Percentiles rank a stretch among this genome's conserved stretches.
Conservation (phyloP, 495 filamentous ascomycete species). For the Lophium mytilinum region DNA sequence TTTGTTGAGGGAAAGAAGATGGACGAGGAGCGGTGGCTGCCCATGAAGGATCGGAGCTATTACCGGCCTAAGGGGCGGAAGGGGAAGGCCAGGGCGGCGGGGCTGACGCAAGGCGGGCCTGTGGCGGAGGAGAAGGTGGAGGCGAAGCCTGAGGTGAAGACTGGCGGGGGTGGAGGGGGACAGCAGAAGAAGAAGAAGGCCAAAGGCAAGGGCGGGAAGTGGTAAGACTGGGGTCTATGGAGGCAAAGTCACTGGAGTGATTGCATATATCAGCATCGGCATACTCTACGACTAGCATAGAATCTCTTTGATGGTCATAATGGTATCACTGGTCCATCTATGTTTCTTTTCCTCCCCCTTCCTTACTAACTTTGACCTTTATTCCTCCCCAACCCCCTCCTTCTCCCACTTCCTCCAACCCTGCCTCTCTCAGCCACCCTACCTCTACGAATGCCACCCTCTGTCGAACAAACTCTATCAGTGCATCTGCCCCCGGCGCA, state of each 20-base stretch:
- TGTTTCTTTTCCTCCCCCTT: not conserved
- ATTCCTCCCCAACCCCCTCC: not conserved
- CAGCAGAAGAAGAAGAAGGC: slow-evolving; percentile 22
- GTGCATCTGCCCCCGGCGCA: slow-evolving; percentile 40
- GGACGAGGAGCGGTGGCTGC: slow-evolving; percentile 90
- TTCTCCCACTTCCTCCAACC: slow-evolving; percentile 16
- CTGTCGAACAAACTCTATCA: slow-evolving; percentile 45
- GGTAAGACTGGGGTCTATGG: slow-evolving; percentile 18
- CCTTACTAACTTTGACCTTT: not conserved
- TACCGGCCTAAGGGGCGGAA: slow-evolving; percentile 89
- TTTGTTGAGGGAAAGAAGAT: slow-evolving; percentile 65
- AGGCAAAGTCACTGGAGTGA: too few relatives aligned
- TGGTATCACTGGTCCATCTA: too few relatives aligned
- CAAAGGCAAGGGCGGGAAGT: slow-evolving; percentile 24
- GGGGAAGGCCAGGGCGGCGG: slow-evolving; percentile 70
- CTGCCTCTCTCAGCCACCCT: slow-evolving; percentile 31
- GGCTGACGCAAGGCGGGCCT: slow-evolving; percentile 64
- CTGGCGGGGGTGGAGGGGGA: slow-evolving; percentile 5
- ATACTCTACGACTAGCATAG: too few relatives aligned
- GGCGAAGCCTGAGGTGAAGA: not conserved
- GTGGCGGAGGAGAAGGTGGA: slow-evolving; percentile 25
- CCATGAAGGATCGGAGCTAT: slow-evolving; percentile 74
- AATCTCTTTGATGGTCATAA: too few relatives aligned
- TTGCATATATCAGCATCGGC: too few relatives aligned
- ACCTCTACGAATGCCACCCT: slow-evolving; percentile 37